Base-by-base conservation (phyloP, 2,329 filamentous ascomycete species). In the Stagonosporopsis rhizophila region DNA sequence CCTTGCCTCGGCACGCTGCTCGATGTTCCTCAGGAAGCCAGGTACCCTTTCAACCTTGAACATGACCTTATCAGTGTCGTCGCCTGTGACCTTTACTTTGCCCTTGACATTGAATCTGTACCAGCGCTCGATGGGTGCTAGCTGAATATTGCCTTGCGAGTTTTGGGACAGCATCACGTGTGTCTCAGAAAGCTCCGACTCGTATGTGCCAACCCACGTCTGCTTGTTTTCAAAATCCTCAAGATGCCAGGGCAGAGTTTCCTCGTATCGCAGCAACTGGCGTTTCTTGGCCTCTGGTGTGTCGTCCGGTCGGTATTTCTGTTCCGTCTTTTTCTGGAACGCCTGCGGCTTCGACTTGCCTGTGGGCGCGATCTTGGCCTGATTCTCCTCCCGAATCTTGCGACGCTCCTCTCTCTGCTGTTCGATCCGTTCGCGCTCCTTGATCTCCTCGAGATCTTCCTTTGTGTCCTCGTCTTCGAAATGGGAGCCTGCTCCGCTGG, bases 181-280 rank as follows among this genome's bases (percentile, higher is more conserved):
- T 1, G 81, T 83, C 67, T 94, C 89, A 0, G 94, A 96, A 34
- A 98, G 83, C 17, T 92, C 91, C 23, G 90, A 89, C 68, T 98
- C 90, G 67, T 98, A 97, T 53, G 88, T 90, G 40, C 93, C 95
- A 30, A 95, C 88, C 92, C 93, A 98, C 2, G 91, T 90, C 67
- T 96, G 94, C 75, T 94, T 96, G 62, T 92, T 92, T 69, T 99
- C 94, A 37, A 93, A 96, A 74, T 99, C 95, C 73, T 99, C 95
- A 32, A 99, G 78, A 74, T 97, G 93, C 95, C 95, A 99, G 6
- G 95, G 95, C 45, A 97, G 81, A 4, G 94, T 92, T 75, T 99
- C 95, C 74, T 98, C 95, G 65, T 98, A 99, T 61, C 93, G 85
- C 38, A 88, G 79, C 56, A 85, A 81, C 38, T 83, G 80, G 45